A percentile compares a stretch with the other conserved stretches of the same genome.
phyloP scores from a whole-genome alignment of 805 yeast species.

The Candida dendrica region DNA sequence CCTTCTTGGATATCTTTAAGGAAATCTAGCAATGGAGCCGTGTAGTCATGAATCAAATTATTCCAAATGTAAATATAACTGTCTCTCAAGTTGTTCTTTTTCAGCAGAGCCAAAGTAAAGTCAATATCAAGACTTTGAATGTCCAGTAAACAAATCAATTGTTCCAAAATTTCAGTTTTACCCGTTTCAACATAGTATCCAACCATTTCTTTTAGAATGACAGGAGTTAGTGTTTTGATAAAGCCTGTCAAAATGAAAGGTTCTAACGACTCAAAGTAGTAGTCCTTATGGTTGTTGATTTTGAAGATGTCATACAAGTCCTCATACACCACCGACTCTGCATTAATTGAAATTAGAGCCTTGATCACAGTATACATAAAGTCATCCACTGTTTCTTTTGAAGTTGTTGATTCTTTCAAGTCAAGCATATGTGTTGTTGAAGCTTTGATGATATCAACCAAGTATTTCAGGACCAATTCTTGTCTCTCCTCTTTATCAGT shows the following conservation, averaged over 20 bases:
- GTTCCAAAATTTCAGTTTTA: constrained; percentile 49
- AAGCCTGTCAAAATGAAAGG: constrained; percentile 40
- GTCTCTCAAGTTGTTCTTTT: constrained; percentile 47
- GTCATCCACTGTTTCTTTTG: constrained; percentile 19
- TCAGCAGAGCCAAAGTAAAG: constrained; percentile 58
- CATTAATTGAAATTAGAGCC: constrained; percentile 31
- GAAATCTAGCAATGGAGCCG: constrained; percentile 63
- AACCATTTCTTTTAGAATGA: constrained; percentile 56
- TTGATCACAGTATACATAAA: constrained; percentile 32
- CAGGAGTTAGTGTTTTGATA: constrained; percentile 51
- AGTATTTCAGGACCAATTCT: constrained; percentile 39
- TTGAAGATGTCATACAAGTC: constrained; percentile 37
- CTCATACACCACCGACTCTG: constrained; percentile 32
- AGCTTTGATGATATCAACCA: constrained; percentile 45
- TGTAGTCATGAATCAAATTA: constrained; percentile 57
- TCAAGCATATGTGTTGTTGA: constrained; percentile 19
- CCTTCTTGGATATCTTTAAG: constrained; percentile 25
- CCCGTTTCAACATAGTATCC: constrained; percentile 33
- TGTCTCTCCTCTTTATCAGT: constrained; percentile 35
- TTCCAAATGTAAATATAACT: constrained; percentile 69
- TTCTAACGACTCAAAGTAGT: constrained; percentile 49
- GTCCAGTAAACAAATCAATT: constrained; percentile 63
- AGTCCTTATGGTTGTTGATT: constrained; percentile 15
- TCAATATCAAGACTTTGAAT: constrained; percentile 69
- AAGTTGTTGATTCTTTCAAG: constrained; percentile 4